Conservation (phyloP, 345 rosid species). For the Clausena lansium region DNA sequence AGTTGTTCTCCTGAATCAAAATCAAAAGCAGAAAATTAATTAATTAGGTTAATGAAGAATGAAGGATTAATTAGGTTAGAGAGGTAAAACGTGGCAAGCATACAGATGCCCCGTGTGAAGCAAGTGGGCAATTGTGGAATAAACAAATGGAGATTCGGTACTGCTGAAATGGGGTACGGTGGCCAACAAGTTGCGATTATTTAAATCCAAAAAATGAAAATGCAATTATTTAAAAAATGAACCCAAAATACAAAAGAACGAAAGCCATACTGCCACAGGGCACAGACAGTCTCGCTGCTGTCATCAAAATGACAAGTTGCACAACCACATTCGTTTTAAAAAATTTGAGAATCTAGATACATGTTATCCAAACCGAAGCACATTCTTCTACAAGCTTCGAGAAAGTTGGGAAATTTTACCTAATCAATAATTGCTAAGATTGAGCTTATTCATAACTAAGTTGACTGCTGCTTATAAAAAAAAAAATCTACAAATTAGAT, state of each 20-base stretch:
- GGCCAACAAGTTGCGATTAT: constrained; percentile 1
- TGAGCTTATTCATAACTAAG: too few relatives aligned
- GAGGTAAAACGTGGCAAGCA: not conserved
- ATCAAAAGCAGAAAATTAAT: not conserved
- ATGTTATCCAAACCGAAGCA: not conserved
- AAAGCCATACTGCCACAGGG: not conserved
- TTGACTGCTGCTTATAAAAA: too few relatives aligned
- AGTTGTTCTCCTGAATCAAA: not conserved
- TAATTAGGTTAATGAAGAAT: not conserved
- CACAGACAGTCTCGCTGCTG: not conserved
- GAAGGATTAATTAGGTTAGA: not conserved
- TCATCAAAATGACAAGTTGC: not conserved
- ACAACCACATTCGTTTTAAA: not conserved
- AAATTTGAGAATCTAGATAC: not conserved
- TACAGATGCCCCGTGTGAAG: not conserved
- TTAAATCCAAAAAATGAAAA: not conserved
- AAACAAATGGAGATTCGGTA: not conserved
- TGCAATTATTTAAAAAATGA: not conserved
- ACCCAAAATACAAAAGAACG: not conserved
- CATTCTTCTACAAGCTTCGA: constrained; percentile 4
- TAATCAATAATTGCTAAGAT: not conserved
- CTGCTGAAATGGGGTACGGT: not conserved
- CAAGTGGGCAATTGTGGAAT: not conserved
- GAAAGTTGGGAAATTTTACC: not conserved
- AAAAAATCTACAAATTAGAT: not conserved